These are phyloP conservation scores for Echeveria elegans DNA, from an alignment of 164 flowering plant genomes.

Conservation along the genomic window DNA sequence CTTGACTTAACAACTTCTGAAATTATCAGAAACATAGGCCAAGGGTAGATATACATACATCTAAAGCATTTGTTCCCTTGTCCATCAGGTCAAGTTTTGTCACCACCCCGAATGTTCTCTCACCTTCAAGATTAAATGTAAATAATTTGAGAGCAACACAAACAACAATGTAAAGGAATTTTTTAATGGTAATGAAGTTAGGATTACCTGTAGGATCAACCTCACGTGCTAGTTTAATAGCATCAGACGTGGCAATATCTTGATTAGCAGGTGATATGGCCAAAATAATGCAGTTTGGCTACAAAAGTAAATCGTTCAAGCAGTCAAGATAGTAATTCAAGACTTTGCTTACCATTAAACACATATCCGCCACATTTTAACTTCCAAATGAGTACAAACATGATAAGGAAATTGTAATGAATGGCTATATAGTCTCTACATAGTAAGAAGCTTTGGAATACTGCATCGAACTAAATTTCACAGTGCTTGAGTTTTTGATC, in stretches of 20 bases:
- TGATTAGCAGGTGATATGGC: conserved; percentile 95
- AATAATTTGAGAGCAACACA: not conserved
- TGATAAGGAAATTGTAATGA: not conserved
- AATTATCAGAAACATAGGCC: not conserved
- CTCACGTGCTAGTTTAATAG: conserved; percentile 82
- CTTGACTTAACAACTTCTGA: not conserved
- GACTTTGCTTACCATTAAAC: not conserved
- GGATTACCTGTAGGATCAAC: conserved; percentile 75
- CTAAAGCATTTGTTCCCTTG: conserved; percentile 85
- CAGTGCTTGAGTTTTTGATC: not conserved
- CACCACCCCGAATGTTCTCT: conserved; percentile 80
- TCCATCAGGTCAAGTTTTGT: conserved; percentile 91
- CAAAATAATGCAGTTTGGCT: conserved; percentile 82
- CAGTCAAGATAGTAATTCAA: not conserved
- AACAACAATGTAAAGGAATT: not conserved
- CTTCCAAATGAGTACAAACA: not conserved
- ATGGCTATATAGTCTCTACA: not conserved
- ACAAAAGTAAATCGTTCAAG: conserved; percentile 14
- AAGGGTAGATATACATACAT: conserved; percentile 30
- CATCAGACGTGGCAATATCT: conserved; percentile 94
- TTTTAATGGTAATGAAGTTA: not conserved
- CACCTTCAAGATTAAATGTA: conserved; percentile 33
- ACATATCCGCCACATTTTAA: not conserved
- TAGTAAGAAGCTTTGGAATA: not conserved
- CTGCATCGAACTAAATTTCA: not conserved